Evolutionary conservation across 345 rosid species (phyloP).

Genomic region (Eucalyptus lansdowneana): DNA sequence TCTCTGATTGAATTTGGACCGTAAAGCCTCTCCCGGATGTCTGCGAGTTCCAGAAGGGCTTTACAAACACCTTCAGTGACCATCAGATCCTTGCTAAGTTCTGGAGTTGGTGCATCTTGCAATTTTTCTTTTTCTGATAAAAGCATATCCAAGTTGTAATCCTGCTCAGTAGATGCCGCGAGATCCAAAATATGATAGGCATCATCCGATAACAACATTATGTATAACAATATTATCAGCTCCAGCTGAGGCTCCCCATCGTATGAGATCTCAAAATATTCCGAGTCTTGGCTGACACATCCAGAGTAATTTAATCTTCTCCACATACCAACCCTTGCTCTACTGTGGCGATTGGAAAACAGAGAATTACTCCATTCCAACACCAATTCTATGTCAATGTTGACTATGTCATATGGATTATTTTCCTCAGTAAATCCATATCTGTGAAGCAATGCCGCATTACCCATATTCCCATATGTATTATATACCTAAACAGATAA

Average conservation of each 20-base stretch:
- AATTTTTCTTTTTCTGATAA: conserved; percentile 15
- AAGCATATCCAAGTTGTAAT: conserved; percentile 8
- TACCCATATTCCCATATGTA: conserved; percentile 72
- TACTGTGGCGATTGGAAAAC: conserved; percentile 45
- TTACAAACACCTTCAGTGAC: conserved; percentile 49
- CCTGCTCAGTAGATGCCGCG: conserved; percentile 13
- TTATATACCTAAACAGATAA: conserved; percentile 46
- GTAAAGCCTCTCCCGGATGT: conserved; percentile 54
- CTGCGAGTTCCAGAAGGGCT: conserved; percentile 51
- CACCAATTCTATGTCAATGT: conserved; percentile 77
- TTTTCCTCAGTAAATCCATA: conserved; percentile 81
- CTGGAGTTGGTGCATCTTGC: conserved; percentile 7
- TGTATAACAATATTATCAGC: conserved; percentile 41
- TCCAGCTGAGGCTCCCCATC: conserved; percentile 74
- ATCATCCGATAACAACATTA: conserved; percentile 49
- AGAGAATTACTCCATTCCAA: conserved; percentile 48
- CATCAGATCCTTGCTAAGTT: conserved; percentile 24
- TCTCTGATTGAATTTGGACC: conserved; percentile 25
- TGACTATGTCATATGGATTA: conserved; percentile 66
- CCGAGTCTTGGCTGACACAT: conserved; percentile 49
- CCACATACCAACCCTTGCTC: conserved; percentile 67
- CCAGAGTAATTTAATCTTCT: conserved; percentile 49
- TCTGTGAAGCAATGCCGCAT: conserved; percentile 88
- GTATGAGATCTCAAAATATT: conserved; percentile 69
- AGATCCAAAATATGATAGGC: conserved; percentile 34